A percentile compares a stretch with the other conserved stretches of the same genome.
Evolutionary conservation across 345 rosid species (phyloP).

Genomic region (Citrus sp.): DNA sequence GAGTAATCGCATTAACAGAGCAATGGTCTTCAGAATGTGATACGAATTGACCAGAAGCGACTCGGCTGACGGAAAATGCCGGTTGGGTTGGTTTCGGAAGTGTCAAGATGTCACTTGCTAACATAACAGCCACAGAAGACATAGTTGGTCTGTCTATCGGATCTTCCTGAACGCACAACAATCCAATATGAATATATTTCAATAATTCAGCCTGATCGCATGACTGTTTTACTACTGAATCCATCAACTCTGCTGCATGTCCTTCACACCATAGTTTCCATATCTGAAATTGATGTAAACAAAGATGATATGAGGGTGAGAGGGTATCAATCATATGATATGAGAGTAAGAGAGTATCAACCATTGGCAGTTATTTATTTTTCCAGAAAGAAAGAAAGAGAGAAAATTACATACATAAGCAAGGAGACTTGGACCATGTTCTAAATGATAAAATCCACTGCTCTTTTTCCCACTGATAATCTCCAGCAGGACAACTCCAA

Average conservation of each 20-base stretch:
- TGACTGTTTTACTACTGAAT: not conserved
- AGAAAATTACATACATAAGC: not conserved
- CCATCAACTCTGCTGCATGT: not conserved
- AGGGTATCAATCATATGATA: no score
- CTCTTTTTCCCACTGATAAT: not conserved
- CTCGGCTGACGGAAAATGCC: slow-evolving; percentile 12
- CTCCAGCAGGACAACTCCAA: not conserved
- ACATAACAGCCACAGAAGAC: not conserved
- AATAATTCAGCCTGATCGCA: not conserved
- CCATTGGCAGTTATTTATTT: not conserved
- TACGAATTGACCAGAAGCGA: no score
- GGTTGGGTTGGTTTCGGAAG: slow-evolving; percentile 19
- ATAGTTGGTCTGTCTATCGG: slow-evolving; percentile 7
- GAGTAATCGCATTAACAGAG: no score
- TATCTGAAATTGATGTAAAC: not conserved
- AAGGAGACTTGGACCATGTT: not conserved
- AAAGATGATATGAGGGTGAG: no score
- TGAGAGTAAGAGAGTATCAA: no score
- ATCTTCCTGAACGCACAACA: slow-evolving; percentile 21
- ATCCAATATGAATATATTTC: slow-evolving; percentile 6
- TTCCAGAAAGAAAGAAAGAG: not conserved
- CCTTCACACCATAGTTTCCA: slow-evolving; percentile 11
- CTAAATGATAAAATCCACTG: not conserved
- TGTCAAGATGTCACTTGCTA: slow-evolving; percentile 1
- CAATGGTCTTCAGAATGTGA: not conserved